These are phyloP conservation scores for Xerocomellus chrysenteron DNA, from an alignment of 768 basidiomycete genomes.

Conservation along the genomic window DNA sequence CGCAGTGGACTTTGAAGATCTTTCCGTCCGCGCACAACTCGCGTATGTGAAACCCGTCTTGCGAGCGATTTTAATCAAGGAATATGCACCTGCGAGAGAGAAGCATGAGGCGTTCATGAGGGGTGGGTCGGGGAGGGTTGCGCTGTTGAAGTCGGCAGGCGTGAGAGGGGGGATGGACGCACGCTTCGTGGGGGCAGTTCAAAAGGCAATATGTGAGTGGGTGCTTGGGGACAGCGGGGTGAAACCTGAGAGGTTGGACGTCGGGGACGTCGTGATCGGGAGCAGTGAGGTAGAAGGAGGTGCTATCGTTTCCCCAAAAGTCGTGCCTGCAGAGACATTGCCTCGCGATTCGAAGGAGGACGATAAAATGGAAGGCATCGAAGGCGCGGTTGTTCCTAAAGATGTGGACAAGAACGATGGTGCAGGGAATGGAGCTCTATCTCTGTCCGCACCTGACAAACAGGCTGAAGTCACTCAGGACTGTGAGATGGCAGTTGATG, in stretches of 20 bases:
- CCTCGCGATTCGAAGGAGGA: slow-evolving; percentile 2
- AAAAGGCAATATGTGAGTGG: slow-evolving; percentile 30
- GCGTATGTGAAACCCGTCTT: slow-evolving; percentile 65
- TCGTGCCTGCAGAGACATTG: neutral
- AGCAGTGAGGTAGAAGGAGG: neutral
- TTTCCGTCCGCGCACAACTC: slow-evolving; percentile 59
- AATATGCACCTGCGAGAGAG: slow-evolving; percentile 50
- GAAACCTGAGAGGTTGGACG: slow-evolving; percentile 10
- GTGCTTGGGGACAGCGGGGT: slow-evolving; percentile 20
- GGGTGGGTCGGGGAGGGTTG: slow-evolving; percentile 50
- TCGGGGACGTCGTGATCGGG: neutral
- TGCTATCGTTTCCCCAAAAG: neutral
- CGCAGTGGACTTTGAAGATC: slow-evolving; percentile 47
- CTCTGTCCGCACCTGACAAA: slow-evolving; percentile 1
- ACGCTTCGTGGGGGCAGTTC: slow-evolving; percentile 39
- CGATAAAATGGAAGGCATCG: slow-evolving; percentile 23
- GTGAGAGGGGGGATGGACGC: slow-evolving; percentile 39
- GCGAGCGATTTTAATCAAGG: slow-evolving; percentile 53
- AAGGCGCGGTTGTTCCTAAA: neutral
- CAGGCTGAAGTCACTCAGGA: slow-evolving; percentile 2
- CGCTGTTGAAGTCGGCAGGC: slow-evolving; percentile 32
- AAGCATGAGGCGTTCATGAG: slow-evolving; percentile 57
- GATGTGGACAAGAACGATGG: neutral
- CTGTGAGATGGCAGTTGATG: slow-evolving; percentile 16
- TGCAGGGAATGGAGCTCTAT: neutral